phyloP scores from a whole-genome alignment of 805 yeast genomes.

The Candida ortonii region DNA sequence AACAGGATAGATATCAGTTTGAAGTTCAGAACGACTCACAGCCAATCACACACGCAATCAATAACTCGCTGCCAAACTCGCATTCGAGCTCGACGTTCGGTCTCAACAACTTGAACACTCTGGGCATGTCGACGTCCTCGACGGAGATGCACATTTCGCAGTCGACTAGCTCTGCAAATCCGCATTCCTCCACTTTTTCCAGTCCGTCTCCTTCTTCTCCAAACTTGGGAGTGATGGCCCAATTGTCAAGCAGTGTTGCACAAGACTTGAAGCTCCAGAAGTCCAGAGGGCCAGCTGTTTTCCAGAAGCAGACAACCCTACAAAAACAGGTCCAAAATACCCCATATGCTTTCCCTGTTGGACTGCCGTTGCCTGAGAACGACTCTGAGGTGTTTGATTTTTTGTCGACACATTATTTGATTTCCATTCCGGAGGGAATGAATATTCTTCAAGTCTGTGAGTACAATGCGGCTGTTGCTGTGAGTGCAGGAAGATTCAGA shows the following conservation, averaged over 20 bases:
- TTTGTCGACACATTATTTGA: constrained; percentile 47
- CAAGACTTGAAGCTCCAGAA: constrained; percentile 10
- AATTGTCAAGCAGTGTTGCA: background rate
- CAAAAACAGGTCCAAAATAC: constrained; percentile 10
- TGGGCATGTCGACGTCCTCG: background rate
- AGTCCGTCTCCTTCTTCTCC: constrained; percentile 16
- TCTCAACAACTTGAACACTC: too few species aligned
- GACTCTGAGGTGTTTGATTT: constrained; percentile 45
- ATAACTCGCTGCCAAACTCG: constrained; percentile 8
- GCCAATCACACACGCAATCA: constrained; percentile 13
- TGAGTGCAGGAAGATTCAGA: constrained; percentile 45
- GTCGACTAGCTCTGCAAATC: background rate
- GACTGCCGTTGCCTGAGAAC: constrained; percentile 41
- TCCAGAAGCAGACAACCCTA: constrained; percentile 20
- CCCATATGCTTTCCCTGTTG: constrained; percentile 40
- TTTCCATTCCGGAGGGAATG: constrained; percentile 47
- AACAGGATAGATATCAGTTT: constrained; percentile 47
- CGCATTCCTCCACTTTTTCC: constrained; percentile 6
- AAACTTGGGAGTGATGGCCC: constrained; percentile 8
- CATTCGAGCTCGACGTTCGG: background rate
- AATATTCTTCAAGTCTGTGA: constrained; percentile 53
- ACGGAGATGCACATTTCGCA: constrained; percentile 1
- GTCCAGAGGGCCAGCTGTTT: constrained; percentile 17
- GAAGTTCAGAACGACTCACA: constrained; percentile 22
- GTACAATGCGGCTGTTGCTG: constrained; percentile 56